phyloP scores from a whole-genome alignment of 352 stramenopile genomes.

The Globisporangium rhizosaccharum region DNA sequence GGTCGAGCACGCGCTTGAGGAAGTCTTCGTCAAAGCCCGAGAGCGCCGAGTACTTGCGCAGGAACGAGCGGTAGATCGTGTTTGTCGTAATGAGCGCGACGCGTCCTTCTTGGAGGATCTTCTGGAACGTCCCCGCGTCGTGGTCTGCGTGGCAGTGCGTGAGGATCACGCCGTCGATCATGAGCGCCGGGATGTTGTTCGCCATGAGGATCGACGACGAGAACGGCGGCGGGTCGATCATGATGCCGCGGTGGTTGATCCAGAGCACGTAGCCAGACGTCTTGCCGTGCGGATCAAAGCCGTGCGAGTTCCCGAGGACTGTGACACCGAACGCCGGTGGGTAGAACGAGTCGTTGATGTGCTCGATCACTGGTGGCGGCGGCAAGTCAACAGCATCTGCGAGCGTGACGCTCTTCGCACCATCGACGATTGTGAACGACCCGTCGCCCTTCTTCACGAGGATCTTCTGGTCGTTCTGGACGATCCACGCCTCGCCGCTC shows the following conservation, averaged over 20 bases:
- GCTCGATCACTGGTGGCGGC: constrained; percentile 29
- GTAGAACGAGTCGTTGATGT: constrained; percentile 79
- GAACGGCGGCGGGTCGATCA: constrained; percentile 95
- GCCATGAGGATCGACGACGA: constrained; percentile 80
- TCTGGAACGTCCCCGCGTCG: constrained; percentile 96
- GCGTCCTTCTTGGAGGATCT: constrained; percentile 92
- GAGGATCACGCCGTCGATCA: constrained; percentile 95
- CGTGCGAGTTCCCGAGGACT: constrained; percentile 93
- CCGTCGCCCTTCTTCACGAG: constrained; percentile 64
- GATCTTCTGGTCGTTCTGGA: constrained; percentile 58
- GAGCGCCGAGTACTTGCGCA: constrained; percentile 95
- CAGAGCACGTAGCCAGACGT: constrained; percentile 96
- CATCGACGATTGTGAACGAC: constrained; percentile 59
- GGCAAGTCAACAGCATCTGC: constrained; percentile 51
- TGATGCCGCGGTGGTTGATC: constrained; percentile 95
- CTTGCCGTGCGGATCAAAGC: constrained; percentile 92
- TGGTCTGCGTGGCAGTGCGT: constrained; percentile 97
- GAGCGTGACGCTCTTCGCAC: constrained; percentile 48
- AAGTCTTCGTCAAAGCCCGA: constrained; percentile 89
- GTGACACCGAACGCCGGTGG: constrained; percentile 94
- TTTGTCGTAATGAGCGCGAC: constrained; percentile 94
- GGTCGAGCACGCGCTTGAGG: constrained; percentile 89
- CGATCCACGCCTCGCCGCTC: constrained; percentile 46
- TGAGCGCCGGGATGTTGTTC: constrained; percentile 87
- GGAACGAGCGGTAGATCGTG: constrained; percentile 96